Conservation (phyloP, 768 basidiomycete species). For the Rhizopogon vinicolor region DNA sequence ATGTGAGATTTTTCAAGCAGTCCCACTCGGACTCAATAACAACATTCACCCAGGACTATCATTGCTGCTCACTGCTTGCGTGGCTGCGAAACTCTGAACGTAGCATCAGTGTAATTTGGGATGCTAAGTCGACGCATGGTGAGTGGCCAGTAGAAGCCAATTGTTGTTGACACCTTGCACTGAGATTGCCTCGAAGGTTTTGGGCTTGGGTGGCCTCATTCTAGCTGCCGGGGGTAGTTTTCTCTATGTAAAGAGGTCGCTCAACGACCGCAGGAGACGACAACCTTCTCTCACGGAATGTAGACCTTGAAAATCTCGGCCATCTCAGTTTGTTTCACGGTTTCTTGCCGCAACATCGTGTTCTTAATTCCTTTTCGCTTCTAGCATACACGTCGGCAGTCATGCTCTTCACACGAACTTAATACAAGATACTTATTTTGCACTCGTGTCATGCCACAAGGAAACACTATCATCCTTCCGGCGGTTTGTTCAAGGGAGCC, state of each 20-base stretch:
- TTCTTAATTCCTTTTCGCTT: conserved; percentile 4
- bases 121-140: conserved; percentile 2
- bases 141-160: not conserved
- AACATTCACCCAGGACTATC: too few species aligned
- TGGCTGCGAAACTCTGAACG: not conserved
- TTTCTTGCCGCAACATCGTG: not conserved
- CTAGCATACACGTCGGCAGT: not conserved
- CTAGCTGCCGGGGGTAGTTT: conserved; percentile 24
- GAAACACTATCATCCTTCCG: not conserved
- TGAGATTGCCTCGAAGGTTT: conserved; percentile 8
- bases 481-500: not conserved
- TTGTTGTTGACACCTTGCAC: not conserved
- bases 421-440: not conserved
- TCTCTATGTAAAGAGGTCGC: conserved; percentile 25
- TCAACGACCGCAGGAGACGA: conserved; percentile 21
- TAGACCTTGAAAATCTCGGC: conserved; percentile 3
- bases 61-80: too few species aligned
- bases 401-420: not conserved
- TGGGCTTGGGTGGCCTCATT: conserved; percentile 23
- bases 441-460: not conserved
- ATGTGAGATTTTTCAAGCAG: too few species aligned
- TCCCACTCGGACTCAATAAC: too few species aligned
- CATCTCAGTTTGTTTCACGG: not conserved
- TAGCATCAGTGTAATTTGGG: not conserved
- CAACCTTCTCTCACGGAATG: not conserved